Evolutionary conservation across 192 early-diverging fungal genomes (phyloP).

Genomic region (Spizellomyces sp.): DNA sequence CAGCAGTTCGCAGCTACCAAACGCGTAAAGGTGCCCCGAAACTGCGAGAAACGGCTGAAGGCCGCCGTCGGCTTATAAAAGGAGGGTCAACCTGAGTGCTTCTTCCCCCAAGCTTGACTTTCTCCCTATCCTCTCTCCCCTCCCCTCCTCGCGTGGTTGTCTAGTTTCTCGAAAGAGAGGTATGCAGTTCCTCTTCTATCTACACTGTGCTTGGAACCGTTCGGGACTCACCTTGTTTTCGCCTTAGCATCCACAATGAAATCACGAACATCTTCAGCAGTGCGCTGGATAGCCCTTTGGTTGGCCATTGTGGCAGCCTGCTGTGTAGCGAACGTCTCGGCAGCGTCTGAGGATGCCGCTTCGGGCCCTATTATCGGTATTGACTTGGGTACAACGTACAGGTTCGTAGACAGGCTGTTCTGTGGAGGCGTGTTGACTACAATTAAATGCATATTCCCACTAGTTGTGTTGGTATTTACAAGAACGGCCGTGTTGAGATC

Average conservation of each 20-base stretch:
- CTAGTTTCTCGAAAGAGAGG: no score
- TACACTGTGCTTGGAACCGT: no score
- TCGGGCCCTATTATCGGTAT: conserved; percentile 75
- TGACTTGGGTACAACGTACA: conserved; percentile 91
- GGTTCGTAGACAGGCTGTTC: conserved; percentile 11
- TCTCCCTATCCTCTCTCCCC: no score
- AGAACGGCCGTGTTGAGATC: conserved; percentile 95
- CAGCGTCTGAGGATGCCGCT: conserved; percentile 3
- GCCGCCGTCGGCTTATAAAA: no score
- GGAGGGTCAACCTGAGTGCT: no score
- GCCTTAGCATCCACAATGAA: not conserved
- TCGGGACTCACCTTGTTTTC: not conserved
- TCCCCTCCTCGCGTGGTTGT: no score
- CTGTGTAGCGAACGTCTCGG: not conserved
- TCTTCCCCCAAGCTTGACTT: no score
- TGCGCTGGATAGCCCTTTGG: not conserved
- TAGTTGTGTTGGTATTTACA: conserved; percentile 92
- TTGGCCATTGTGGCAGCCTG: conserved; percentile 8
- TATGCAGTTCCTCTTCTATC: no score
- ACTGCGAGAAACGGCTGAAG: no score
- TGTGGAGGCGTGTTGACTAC: not conserved
- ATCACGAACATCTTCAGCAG: not conserved
- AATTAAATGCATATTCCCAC: not conserved
- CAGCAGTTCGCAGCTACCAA: not conserved
- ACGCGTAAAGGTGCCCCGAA: no score